These are phyloP conservation scores for Phytophthora meadii DNA, from an alignment of 352 stramenopile species.

Conservation along the genomic window DNA sequence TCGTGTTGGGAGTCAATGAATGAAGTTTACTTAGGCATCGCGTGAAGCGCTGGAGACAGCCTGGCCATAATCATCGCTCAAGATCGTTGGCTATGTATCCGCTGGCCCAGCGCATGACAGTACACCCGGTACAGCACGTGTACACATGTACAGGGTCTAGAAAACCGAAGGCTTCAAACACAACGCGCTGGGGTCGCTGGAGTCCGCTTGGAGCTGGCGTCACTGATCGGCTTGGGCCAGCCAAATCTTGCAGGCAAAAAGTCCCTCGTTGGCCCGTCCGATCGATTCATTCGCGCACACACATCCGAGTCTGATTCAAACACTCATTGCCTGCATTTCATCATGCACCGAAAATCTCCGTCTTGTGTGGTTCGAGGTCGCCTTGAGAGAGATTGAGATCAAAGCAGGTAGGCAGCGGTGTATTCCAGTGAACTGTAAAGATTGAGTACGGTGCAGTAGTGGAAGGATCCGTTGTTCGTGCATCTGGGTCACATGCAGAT, in stretches of 20 bases:
- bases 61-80: constrained; percentile 11
- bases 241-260: constrained; percentile 21
- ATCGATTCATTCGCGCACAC: constrained; percentile 24
- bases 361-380: background rate
- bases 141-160: no score
- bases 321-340: no score
- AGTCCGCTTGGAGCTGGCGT: constrained; percentile 19
- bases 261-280: constrained; percentile 8
- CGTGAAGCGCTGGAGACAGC: background rate
- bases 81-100: background rate
- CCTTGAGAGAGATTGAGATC: background rate
- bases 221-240: constrained; percentile 17
- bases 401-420: no score
- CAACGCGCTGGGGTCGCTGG: no score
- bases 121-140: no score
- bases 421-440: no score
- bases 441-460: no score
- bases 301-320: constrained; percentile 6
- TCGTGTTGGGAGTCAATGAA: background rate
- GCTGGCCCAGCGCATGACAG: no score
- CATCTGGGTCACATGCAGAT: background rate
- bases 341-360: constrained; percentile 6
- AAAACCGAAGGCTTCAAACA: no score
- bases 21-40: background rate
- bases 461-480: no score